Percentiles rank a stretch among this genome's conserved stretches.
Evolutionary conservation across 2,329 filamentous ascomycete genomes (phyloP).

Genomic region (Zymoseptoria pseudotritici): DNA sequence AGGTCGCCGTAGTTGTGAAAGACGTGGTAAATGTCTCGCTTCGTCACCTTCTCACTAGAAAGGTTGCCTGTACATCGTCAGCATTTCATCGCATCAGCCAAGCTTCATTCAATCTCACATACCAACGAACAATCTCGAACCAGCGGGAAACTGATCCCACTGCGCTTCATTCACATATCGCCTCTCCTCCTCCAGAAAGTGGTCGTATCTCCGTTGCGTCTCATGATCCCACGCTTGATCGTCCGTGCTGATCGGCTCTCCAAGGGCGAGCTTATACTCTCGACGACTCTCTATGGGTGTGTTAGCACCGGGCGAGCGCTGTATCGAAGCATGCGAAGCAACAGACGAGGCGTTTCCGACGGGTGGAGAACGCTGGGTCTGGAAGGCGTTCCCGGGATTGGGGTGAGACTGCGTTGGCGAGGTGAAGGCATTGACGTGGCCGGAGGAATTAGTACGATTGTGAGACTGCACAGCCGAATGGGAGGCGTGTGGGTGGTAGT

Average conservation of each 20-base stretch:
- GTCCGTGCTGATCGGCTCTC: conserved; percentile 34
- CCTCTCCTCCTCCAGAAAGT: conserved; percentile 65
- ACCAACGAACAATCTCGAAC: conserved; percentile 77
- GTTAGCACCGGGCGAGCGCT: conserved; percentile 1
- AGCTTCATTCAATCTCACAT: conserved; percentile 26
- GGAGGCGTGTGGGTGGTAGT: conserved; percentile 43
- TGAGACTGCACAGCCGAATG: conserved; percentile 29
- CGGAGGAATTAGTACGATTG: conserved; percentile 19
- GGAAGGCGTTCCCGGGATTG: conserved; percentile 1
- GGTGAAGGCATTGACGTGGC: conserved; percentile 15
- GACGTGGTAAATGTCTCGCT: conserved; percentile 84
- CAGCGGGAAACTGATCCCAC: conserved; percentile 73
- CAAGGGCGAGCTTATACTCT: conserved; percentile 24
- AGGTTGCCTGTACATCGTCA: conserved; percentile 61
- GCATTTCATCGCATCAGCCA: not conserved
- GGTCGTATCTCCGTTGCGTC: conserved; percentile 61
- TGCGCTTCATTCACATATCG: conserved; percentile 69
- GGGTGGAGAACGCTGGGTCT: conserved; percentile 6
- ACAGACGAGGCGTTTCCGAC: not conserved
- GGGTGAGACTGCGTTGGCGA: not conserved
- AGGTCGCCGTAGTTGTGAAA: conserved; percentile 80
- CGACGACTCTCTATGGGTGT: conserved; percentile 23
- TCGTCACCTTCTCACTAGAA: conserved; percentile 85
- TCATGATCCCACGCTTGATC: conserved; percentile 48
- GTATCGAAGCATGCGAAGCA: not conserved